phyloP scores from a whole-genome alignment of 805 yeast species.

The Yamadazyma insecticola region DNA sequence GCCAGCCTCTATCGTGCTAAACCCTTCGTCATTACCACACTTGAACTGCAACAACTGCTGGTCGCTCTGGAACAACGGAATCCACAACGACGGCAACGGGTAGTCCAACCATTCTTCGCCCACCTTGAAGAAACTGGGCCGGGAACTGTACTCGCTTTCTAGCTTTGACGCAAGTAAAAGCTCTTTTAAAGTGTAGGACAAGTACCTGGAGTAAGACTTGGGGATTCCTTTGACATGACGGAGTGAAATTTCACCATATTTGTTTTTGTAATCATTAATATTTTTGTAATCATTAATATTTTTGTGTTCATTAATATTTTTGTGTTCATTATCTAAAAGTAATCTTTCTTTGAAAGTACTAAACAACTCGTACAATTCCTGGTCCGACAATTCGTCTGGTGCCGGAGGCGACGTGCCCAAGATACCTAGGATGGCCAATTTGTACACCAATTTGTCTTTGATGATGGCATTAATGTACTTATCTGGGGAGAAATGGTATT shows the following conservation, averaged over 20 bases:
- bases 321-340: constrained; percentile 9
- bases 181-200: constrained; percentile 19
- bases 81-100: too few species aligned
- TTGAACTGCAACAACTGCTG: too few species aligned
- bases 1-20: constrained; percentile 18
- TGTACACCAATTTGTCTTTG: constrained; percentile 27
- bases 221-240: constrained; percentile 10
- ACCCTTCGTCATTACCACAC: constrained; percentile 30
- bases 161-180: constrained; percentile 17
- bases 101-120: constrained; percentile 20
- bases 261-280: constrained; percentile 4
- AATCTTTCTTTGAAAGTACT: constrained; percentile 27
- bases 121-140: constrained; percentile 18
- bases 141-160: constrained; percentile 19
- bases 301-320: background rate
- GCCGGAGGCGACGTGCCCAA: constrained; percentile 31
- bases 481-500: constrained; percentile 25
- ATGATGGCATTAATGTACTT: constrained; percentile 26
- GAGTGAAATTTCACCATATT: constrained; percentile 15
- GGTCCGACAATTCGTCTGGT: constrained; percentile 16
- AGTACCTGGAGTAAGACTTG: constrained; percentile 16
- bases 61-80: too few species aligned
- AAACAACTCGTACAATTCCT: constrained; percentile 27
- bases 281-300: background rate
- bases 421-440: constrained; percentile 31